Conservation (phyloP, 2,329 filamentous ascomycete genomes). For the Aspergillus sclerotialis region DNA sequence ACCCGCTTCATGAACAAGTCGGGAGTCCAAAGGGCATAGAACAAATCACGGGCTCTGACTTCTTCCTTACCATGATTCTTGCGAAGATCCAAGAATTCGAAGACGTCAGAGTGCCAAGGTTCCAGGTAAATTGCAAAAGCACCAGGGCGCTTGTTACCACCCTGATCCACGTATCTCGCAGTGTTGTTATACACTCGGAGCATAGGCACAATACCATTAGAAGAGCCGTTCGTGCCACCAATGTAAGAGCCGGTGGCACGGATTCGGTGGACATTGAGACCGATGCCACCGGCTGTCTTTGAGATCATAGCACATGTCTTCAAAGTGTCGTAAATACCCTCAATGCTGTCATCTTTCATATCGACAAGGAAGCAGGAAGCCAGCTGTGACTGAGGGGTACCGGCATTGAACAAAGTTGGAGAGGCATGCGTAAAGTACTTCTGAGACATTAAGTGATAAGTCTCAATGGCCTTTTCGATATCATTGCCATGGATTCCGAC, state of each 20-base stretch:
- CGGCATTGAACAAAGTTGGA: slow-evolving; percentile 95
- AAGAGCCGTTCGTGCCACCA: slow-evolving; percentile 94
- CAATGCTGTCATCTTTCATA: slow-evolving; percentile 99
- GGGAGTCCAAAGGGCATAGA: slow-evolving; percentile 96
- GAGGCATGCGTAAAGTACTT: slow-evolving; percentile 99
- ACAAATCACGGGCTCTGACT: slow-evolving; percentile 90
- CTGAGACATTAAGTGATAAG: slow-evolving; percentile 97
- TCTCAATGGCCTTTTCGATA: slow-evolving; percentile 91
- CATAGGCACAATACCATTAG: slow-evolving; percentile 96
- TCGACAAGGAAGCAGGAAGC: slow-evolving; percentile 98
- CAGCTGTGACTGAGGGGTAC: slow-evolving; percentile 87
- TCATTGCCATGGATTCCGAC: slow-evolving; percentile 95
- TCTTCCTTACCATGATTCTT: slow-evolving; percentile 99
- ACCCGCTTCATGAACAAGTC: slow-evolving; percentile 99
- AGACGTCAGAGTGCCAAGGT: slow-evolving; percentile 97
- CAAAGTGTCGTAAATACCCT: slow-evolving; percentile 97
- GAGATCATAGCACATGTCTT: slow-evolving; percentile 99
- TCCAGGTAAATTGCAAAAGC: slow-evolving; percentile 98
- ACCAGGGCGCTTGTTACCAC: slow-evolving; percentile 97
- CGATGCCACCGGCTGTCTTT: slow-evolving; percentile 97
- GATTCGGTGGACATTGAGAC: slow-evolving; percentile 92
- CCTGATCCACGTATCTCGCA: slow-evolving; percentile 95
- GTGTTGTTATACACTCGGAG: slow-evolving; percentile 99
- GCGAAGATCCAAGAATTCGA: slow-evolving; percentile 92
- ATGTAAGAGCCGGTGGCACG: slow-evolving; percentile 98